Evolutionary conservation across 768 basidiomycete species (phyloP).

Genomic region (Podaxis sp.): DNA sequence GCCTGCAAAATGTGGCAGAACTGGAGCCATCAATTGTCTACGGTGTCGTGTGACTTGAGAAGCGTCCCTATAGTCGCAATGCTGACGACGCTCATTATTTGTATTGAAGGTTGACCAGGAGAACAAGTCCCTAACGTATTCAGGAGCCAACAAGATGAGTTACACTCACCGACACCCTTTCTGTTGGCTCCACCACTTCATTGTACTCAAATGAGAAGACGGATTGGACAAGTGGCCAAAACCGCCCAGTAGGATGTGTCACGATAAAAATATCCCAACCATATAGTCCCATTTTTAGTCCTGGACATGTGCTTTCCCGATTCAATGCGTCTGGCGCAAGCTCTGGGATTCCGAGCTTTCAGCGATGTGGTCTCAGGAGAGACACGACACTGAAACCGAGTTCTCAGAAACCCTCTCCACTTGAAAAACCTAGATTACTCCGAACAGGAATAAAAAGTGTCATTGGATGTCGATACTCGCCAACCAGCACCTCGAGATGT

Average conservation of each 20-base stretch:
- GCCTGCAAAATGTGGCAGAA: neutral
- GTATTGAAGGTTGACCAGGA: neutral
- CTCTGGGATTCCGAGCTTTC: neutral
- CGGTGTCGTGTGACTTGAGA: neutral
- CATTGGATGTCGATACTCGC: no score
- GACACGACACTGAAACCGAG: neutral
- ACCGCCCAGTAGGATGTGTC: no score
- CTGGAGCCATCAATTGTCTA: neutral
- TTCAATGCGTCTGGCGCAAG: neutral
- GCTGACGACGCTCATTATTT: neutral
- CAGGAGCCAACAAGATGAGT: neutral
- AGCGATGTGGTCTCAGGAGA: neutral
- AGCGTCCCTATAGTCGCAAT: neutral
- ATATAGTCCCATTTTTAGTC: neutral
- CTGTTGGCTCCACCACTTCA: no score
- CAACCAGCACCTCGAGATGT: neutral
- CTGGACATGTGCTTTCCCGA: neutral
- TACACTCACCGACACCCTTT: neutral
- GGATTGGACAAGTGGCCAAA: no score
- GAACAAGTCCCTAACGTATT: neutral
- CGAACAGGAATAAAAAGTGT: neutral
- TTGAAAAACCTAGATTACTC: constrained; percentile 2
- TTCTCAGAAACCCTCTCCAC: neutral
- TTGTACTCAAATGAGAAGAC: no score
- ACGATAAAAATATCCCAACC: no score